phyloP scores from a whole-genome alignment of 768 basidiomycete genomes.

The Piloderma croceum region DNA sequence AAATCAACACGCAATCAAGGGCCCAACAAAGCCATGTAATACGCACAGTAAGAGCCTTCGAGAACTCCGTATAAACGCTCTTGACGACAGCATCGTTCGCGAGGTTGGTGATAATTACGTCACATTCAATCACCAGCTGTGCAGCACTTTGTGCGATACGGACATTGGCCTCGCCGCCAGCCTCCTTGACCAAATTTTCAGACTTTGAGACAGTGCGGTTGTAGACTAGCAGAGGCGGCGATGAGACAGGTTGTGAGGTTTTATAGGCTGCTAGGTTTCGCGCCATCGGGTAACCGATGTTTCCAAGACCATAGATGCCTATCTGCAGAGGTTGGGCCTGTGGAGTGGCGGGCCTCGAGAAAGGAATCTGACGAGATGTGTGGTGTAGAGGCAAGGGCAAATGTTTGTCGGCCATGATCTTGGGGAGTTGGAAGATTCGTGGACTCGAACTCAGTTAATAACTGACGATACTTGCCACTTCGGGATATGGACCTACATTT shows the following conservation, averaged over 20 bases:
- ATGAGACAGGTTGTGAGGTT: slow-evolving; percentile 27
- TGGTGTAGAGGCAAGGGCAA: too few relatives aligned
- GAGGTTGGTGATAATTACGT: slow-evolving; percentile 73
- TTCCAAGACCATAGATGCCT: slow-evolving; percentile 45
- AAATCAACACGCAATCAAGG: slow-evolving; percentile 1
- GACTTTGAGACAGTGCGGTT: slow-evolving; percentile 67
- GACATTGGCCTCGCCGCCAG: slow-evolving; percentile 50
- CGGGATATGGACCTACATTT: too few relatives aligned
- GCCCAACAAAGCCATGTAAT: background rate
- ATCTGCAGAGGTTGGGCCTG: slow-evolving; percentile 32
- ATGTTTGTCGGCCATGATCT: too few relatives aligned
- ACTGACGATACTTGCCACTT: too few relatives aligned
- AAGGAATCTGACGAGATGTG: too few relatives aligned
- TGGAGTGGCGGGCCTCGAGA: slow-evolving; percentile 58
- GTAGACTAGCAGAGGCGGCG: slow-evolving; percentile 61
- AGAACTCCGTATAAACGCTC: slow-evolving; percentile 55
- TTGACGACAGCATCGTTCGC: slow-evolving; percentile 67
- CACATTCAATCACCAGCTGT: slow-evolving; percentile 60
- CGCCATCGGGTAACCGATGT: slow-evolving; percentile 67
- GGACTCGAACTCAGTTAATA: too few relatives aligned
- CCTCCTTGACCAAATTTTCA: slow-evolving; percentile 48
- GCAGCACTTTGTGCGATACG: slow-evolving; percentile 50
- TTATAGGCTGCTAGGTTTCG: slow-evolving; percentile 65
- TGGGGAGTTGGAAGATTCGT: too few relatives aligned
- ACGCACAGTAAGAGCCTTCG: slow-evolving; percentile 51